These are phyloP conservation scores for Gaultheria prostrata DNA, from an alignment of 148 eudicot species.

Conservation along the genomic window DNA sequence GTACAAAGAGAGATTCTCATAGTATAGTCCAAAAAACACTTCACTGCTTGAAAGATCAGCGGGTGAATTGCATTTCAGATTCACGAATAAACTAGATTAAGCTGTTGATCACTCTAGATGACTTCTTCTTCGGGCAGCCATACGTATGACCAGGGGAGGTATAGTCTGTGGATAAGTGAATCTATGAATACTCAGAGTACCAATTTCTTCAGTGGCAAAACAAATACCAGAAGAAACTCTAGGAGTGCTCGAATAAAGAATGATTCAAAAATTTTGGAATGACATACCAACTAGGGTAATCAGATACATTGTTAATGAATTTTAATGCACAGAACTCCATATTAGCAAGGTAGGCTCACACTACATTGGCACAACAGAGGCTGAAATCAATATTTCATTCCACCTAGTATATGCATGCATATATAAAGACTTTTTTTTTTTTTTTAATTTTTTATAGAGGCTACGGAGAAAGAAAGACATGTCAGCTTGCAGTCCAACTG, in stretches of 20 bases:
- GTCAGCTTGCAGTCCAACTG: background rate
- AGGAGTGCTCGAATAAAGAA: background rate
- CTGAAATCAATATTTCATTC: background rate
- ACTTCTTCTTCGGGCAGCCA: background rate
- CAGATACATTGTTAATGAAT: background rate
- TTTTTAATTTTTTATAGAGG: no score
- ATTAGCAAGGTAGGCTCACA: background rate
- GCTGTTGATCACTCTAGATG: background rate
- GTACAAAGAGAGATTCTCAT: background rate
- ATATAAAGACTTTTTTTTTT: background rate
- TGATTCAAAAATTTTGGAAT: background rate
- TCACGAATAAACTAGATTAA: background rate
- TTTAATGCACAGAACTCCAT: background rate
- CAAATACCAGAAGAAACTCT: background rate
- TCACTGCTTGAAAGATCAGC: background rate
- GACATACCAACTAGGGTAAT: background rate
- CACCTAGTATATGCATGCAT: background rate
- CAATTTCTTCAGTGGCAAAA: background rate
- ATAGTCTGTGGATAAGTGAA: background rate
- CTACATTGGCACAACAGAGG: constrained; percentile 2
- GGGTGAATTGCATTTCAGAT: constrained; percentile 11
- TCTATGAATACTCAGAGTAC: background rate
- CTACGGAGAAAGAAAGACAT: background rate
- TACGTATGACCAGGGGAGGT: background rate
- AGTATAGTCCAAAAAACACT: background rate